Conservation (phyloP, 1,284 basidiomycete genomes). For the Pseudozyma sp. region DNA sequence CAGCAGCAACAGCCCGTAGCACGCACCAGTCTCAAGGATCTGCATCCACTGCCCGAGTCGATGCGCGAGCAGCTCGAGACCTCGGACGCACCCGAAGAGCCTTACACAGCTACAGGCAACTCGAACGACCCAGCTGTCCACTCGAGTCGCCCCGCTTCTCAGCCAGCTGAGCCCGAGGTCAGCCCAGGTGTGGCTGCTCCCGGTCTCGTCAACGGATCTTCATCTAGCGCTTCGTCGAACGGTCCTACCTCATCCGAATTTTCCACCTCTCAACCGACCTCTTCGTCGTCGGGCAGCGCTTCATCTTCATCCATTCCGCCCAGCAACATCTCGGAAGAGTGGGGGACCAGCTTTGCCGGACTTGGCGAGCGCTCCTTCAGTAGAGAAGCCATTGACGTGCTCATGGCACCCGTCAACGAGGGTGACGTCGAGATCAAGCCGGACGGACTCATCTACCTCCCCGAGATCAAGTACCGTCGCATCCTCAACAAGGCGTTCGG, state of each 20-base stretch:
- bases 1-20: conserved; percentile 20
- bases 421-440: conserved; percentile 90
- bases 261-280: neutral
- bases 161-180: conserved; percentile 39
- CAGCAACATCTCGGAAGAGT: conserved; percentile 71
- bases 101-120: conserved; percentile 49
- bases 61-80: conserved; percentile 47
- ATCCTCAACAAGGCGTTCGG: conserved; percentile 94
- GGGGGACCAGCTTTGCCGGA: conserved; percentile 88
- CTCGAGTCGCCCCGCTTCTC: conserved; percentile 50
- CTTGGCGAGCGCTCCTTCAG: conserved; percentile 83
- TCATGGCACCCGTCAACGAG: conserved; percentile 81
- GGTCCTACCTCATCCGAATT: conserved; percentile 3
- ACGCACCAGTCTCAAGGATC: conserved; percentile 40
- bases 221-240: conserved; percentile 6
- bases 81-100: conserved; percentile 26
- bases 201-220: conserved; percentile 21
- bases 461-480: conserved; percentile 97
- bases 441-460: conserved; percentile 95
- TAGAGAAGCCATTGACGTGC: conserved; percentile 78
- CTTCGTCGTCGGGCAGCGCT: neutral
- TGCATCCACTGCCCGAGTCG: conserved; percentile 44
- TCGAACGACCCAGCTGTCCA: conserved; percentile 52
- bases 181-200: conserved; percentile 52
- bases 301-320: conserved; percentile 13